Percentiles rank a stretch among this genome's conserved stretches.
phyloP scores from a whole-genome alignment of 257 asterid genomes.

The Parsonsia alboflavescens region DNA sequence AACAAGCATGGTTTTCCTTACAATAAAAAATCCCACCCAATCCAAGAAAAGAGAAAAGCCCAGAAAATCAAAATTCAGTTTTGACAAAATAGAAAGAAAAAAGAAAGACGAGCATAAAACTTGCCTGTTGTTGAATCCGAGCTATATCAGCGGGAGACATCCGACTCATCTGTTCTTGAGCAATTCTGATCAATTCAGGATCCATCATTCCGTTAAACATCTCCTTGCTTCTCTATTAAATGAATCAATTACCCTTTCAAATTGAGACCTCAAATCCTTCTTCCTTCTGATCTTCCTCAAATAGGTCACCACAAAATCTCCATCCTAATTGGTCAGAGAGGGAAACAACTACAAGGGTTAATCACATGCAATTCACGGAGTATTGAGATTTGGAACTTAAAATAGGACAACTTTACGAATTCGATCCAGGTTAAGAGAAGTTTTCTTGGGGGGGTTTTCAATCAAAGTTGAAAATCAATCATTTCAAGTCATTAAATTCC shows the following conservation, averaged over 20 bases:
- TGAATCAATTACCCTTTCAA: background rate
- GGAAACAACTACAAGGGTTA: background rate
- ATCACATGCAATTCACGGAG: background rate
- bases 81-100: background rate
- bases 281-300: background rate
- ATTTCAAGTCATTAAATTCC: background rate
- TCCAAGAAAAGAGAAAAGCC: background rate
- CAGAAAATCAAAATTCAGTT: background rate
- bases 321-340: background rate
- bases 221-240: background rate
- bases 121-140: constrained; percentile 90
- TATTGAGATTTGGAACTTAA: background rate
- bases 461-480: background rate
- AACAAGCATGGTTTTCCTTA: too few relatives aligned
- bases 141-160: constrained; percentile 96
- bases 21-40: too few relatives aligned
- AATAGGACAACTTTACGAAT: background rate
- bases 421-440: background rate
- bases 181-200: constrained; percentile 85
- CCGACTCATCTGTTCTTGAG: constrained; percentile 99
- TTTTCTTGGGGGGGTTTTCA: background rate
- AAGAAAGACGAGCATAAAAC: background rate
- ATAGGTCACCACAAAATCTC: background rate
- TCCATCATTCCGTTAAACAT: constrained; percentile 94
- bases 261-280: background rate